phyloP scores from a whole-genome alignment of 176 grass and related monocot species.

The Musa troglodytarum region DNA sequence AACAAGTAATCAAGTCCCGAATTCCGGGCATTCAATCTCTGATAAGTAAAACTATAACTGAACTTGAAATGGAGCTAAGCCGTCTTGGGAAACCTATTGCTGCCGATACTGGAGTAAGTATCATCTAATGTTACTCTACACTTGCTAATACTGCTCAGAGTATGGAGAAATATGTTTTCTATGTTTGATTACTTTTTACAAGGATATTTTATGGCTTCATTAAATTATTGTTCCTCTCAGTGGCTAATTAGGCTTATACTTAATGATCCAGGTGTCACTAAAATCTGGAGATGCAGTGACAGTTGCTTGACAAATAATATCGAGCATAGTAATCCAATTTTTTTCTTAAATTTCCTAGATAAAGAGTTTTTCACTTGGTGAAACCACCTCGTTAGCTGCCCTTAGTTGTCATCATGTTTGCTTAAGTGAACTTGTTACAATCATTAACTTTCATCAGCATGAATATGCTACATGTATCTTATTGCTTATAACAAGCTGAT shows the following conservation, averaged over 20 bases:
- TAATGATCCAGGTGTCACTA: not conserved
- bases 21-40: slow-evolving; percentile 96
- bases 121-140: not conserved
- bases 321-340: not conserved
- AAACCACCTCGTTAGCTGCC: too few relatives aligned
- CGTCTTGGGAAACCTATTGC: slow-evolving; percentile 97
- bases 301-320: not conserved
- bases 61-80: slow-evolving; percentile 89
- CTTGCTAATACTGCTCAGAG: not conserved
- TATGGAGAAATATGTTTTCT: not conserved
- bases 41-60: slow-evolving; percentile 88
- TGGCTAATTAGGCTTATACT: not conserved
- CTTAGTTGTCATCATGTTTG: not conserved
- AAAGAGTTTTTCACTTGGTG: too few relatives aligned
- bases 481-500: too few relatives aligned
- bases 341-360: not conserved
- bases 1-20: slow-evolving; percentile 93
- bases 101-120: slow-evolving; percentile 86
- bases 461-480: not conserved
- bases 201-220: not conserved
- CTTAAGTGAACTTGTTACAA: not conserved
- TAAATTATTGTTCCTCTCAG: not conserved
- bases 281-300: not conserved
- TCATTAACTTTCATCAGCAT: not conserved
- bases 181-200: not conserved